These are phyloP conservation scores for Podaxis sp. DNA, from an alignment of 768 basidiomycete genomes.

Conservation along the genomic window DNA sequence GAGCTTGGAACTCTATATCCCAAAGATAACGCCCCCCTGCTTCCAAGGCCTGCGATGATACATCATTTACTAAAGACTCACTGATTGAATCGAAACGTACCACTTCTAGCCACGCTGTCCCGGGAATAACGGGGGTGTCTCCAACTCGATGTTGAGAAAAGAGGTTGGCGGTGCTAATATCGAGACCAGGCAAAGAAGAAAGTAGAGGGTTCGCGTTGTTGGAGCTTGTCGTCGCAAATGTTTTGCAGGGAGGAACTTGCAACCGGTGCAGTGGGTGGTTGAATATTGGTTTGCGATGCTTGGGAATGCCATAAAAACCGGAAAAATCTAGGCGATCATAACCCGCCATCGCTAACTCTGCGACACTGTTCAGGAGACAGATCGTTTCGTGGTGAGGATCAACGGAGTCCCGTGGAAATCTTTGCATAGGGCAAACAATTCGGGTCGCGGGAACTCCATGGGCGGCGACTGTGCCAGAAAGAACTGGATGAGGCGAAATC, in stretches of 20 bases:
- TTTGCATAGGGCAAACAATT: conserved; percentile 2
- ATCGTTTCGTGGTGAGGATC: not conserved
- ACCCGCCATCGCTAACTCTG: conserved; percentile 26
- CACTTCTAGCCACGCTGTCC: conserved; percentile 1
- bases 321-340: conserved; percentile 31
- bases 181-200: not conserved
- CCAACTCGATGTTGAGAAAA: conserved; percentile 8
- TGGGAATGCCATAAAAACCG: conserved; percentile 4
- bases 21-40: conserved; percentile 1
- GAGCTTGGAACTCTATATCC: conserved; percentile 1
- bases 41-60: not conserved
- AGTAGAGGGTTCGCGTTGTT: not conserved
- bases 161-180: not conserved
- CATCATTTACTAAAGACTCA: not conserved
- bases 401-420: not conserved
- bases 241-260: not conserved
- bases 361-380: conserved; percentile 17
- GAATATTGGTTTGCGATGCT: not conserved
- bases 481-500: conserved; percentile 37
- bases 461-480: conserved; percentile 20
- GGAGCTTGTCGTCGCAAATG: not conserved
- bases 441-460: conserved; percentile 26
- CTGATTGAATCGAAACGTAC: not conserved
- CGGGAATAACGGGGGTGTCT: not conserved
- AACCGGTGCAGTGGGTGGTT: not conserved